A percentile compares a stretch with the other conserved stretches of the same genome.
Conservation (phyloP, 106 monocot species). For the Allium fistulosum region DNA sequence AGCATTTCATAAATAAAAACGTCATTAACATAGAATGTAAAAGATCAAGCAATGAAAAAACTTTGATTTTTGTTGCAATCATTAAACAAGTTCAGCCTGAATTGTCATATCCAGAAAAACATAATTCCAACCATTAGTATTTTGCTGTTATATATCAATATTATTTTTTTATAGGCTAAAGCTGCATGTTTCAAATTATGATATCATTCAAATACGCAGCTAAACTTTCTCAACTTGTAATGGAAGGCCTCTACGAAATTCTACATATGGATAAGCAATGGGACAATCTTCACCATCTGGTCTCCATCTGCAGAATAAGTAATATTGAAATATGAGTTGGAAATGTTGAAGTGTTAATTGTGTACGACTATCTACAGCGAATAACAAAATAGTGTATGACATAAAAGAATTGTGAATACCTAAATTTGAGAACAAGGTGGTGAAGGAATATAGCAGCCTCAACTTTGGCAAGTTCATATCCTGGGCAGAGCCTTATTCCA, state of each 20-base stretch:
- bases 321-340: background rate
- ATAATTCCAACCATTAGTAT: too few relatives aligned
- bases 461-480: conserved; percentile 77
- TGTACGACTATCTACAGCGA: background rate
- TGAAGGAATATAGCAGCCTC: conserved; percentile 75
- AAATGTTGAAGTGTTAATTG: background rate
- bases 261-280: conserved; percentile 71
- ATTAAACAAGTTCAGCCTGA: too few relatives aligned
- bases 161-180: too few relatives aligned
- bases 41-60: too few relatives aligned
- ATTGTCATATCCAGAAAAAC: too few relatives aligned
- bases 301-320: conserved; percentile 45
- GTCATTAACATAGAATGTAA: too few relatives aligned
- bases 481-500: conserved; percentile 69
- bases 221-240: conserved; percentile 36
- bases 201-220: background rate
- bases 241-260: conserved; percentile 64
- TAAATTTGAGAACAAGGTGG: conserved; percentile 69
- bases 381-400: background rate
- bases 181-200: too few relatives aligned
- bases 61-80: too few relatives aligned
- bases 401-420: conserved; percentile 16
- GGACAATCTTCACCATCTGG: conserved; percentile 46
- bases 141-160: too few relatives aligned
- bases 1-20: too few relatives aligned